Evolutionary conservation across 306 rosid genomes (phyloP).

Genomic region (Vigna trinervia): DNA sequence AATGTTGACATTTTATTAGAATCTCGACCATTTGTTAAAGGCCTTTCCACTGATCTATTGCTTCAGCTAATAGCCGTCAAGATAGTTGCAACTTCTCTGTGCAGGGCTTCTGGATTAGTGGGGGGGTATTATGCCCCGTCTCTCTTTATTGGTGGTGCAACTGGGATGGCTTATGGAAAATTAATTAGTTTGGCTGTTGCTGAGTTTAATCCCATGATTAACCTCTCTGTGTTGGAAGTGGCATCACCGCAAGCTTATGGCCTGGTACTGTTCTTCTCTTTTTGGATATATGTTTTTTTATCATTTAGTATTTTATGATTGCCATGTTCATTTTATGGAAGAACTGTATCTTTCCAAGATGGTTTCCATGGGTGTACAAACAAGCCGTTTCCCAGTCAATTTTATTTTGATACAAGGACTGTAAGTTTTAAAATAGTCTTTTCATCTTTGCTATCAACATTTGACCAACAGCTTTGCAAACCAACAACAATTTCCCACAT

Average conservation of each 20-base stretch:
- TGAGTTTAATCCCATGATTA: conserved; percentile 60
- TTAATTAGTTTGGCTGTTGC: conserved; percentile 65
- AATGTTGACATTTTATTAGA: conserved; percentile 90
- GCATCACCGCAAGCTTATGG: conserved; percentile 97
- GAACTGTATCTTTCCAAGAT: conserved; percentile 31
- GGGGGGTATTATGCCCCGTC: conserved; percentile 98
- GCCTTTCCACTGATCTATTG: conserved; percentile 75
- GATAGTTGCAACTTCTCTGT: conserved; percentile 85
- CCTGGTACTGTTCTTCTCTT: conserved; percentile 68
- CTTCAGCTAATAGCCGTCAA: conserved; percentile 84
- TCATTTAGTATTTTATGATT: conserved; percentile 30
- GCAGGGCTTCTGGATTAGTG: conserved; percentile 92
- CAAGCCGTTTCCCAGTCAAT: conserved; percentile 32
- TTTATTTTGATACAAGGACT: too few species aligned
- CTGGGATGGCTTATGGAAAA: conserved; percentile 95
- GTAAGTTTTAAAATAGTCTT: too few species aligned
- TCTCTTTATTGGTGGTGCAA: conserved; percentile 94
- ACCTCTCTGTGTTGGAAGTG: conserved; percentile 81
- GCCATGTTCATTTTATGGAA: background rate
- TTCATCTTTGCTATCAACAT: too few species aligned
- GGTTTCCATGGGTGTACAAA: conserved; percentile 30
- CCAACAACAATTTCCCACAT: too few species aligned
- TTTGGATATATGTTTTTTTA: conserved; percentile 29
- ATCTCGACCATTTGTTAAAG: conserved; percentile 82
- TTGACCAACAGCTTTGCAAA: too few species aligned